Evolutionary conservation across 495 filamentous ascomycete species (phyloP), one percentile per base, ranked within the genome.

Genomic region (Xylaria sp.): DNA sequence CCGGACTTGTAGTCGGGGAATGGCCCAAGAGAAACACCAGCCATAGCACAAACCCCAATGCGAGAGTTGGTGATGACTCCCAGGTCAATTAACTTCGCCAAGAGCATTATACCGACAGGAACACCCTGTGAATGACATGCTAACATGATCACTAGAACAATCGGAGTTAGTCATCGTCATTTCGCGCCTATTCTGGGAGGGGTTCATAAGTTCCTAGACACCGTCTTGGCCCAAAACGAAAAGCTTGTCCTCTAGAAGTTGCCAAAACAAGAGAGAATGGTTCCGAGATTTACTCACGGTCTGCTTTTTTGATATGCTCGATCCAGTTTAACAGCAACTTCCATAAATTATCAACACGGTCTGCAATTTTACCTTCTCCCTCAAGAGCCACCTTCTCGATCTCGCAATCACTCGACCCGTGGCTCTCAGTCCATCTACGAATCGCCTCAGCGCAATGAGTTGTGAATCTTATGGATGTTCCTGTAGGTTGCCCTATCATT

Each of bases 71-170:
- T 88, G 24, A 97, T 84, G 68, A 97, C 79, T 79, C 93, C 82
- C 87, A 94, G 80, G 65, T 90, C 89, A 68, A 98, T 94, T 40
- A 99, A 82, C 78, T 97, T 97, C 1, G 94, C 93, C 29, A 98
- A 85, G n/a, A 99, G 84, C 90, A 97, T 97, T 65, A 97, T 88
- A 7, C 91, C 91, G 0, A 99, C 96, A 1, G 97, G 94, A 0
- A 98, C 97, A 35, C 96, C 96, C 79, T 99, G 96, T 24, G 93
- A 97, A 79, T 99, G 96, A 72, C 94, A 97, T 21, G 93, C 93
- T 43, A 99, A 81, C 65, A 99, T 77, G 52, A 99, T 91, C 66
- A 98, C 35, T 37, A 37, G 35, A 37, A 8, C 3, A 37, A 3
- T 37, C 35, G 35, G 35, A 37, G 35, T 37, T 8, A 37, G 35